Evolutionary conservation across 768 basidiomycete genomes (phyloP).

Genomic region (Boletus sp.): DNA sequence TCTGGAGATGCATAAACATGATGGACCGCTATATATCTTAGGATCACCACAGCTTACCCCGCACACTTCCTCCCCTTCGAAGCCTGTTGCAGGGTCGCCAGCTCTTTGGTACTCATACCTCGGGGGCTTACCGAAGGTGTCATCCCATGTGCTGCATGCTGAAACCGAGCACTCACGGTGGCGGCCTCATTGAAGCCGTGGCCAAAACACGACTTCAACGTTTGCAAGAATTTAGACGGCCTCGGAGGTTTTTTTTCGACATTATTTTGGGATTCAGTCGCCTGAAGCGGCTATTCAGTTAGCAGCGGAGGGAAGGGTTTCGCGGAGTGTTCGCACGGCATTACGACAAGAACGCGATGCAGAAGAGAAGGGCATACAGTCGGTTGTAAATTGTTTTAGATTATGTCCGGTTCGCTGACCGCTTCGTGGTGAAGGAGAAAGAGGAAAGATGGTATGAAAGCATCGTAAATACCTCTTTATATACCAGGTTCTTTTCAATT

Average conservation of each 20-base stretch:
- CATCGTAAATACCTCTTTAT: background rate
- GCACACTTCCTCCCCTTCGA: slow-evolving; percentile 16
- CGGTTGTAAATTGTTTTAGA: background rate
- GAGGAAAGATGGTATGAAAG: background rate
- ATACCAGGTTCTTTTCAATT: background rate
- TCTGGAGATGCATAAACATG: slow-evolving; percentile 2
- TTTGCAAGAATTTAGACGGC: slow-evolving; percentile 3
- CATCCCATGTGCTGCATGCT: background rate
- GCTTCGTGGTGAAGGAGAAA: background rate
- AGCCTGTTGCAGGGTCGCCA: slow-evolving; percentile 12
- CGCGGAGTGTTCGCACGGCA: background rate
- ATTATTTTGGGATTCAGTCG: background rate
- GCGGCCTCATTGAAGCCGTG: slow-evolving; percentile 12
- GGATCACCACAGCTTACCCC: slow-evolving; percentile 13
- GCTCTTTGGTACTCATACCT: slow-evolving; percentile 14
- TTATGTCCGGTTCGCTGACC: background rate
- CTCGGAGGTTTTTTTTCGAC: slow-evolving; percentile 8
- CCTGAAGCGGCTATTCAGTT: slow-evolving; percentile 6
- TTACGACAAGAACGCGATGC: background rate
- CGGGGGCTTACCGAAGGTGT: slow-evolving; percentile 8
- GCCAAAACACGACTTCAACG: slow-evolving; percentile 23
- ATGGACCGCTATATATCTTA: background rate
- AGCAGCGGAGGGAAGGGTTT: background rate
- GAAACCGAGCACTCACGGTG: slow-evolving; percentile 9
- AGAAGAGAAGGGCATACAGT: slow-evolving; percentile 6